phyloP scores from a whole-genome alignment of 1,284 basidiomycete genomes.

The Leccinum pseudoinsigne region DNA sequence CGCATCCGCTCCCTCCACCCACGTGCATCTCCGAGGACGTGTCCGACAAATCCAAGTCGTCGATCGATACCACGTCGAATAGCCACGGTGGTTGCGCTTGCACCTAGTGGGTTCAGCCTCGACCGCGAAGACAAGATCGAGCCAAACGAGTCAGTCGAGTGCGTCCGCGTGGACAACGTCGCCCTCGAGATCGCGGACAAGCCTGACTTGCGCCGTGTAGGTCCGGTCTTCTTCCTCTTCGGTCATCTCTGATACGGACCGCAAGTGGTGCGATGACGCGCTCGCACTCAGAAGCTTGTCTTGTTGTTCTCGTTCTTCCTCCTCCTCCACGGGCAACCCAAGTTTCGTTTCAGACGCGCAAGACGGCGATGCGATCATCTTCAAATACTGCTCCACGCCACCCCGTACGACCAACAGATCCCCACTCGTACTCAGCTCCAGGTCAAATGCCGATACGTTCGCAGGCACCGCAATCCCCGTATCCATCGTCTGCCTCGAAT shows the following conservation, averaged over 20 bases:
- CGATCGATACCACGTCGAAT: constrained; percentile 72
- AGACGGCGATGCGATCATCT: constrained; percentile 48
- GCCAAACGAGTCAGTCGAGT: constrained; percentile 61
- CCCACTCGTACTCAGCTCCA: constrained; percentile 57
- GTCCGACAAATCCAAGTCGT: constrained; percentile 74
- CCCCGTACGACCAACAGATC: constrained; percentile 61
- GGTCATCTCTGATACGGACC: constrained; percentile 32
- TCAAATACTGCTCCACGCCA: constrained; percentile 66
- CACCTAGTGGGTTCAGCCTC: constrained; percentile 39
- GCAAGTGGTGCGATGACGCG: constrained; percentile 25
- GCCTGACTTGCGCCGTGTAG: constrained; percentile 20
- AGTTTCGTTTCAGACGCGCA: constrained; percentile 5
- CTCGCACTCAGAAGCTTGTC: constrained; percentile 9
- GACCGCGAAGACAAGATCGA: constrained; percentile 37
- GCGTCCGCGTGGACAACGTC: constrained; percentile 28
- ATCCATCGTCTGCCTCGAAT: constrained; percentile 46
- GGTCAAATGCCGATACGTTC: constrained; percentile 66
- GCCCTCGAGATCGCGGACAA: constrained; percentile 25
- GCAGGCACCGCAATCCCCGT: constrained; percentile 46
- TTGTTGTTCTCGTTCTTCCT: background rate
- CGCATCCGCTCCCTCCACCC: constrained; percentile 17
- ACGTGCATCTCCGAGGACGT: constrained; percentile 50
- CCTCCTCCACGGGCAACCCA: background rate
- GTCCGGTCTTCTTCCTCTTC: constrained; percentile 33
- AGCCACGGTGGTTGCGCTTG: constrained; percentile 45